Conservation (phyloP, 352 stramenopile species). For the Phytophthora gonapodyides region DNA sequence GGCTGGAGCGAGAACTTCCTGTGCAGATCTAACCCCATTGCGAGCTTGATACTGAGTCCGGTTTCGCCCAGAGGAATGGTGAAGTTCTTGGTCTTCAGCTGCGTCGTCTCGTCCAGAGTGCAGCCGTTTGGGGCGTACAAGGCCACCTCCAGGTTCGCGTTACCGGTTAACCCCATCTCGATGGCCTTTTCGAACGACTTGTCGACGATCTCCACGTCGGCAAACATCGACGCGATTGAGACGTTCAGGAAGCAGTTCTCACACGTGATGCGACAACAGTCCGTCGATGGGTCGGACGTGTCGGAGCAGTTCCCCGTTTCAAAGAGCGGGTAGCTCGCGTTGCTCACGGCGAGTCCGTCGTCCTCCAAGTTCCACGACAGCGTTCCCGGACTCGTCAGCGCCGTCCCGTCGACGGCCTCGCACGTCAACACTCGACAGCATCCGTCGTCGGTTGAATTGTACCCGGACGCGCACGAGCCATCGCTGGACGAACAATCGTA, state of each 20-base stretch:
- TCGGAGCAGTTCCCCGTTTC: conserved; percentile 30
- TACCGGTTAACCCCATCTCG: conserved; percentile 25
- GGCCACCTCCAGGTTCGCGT: conserved; percentile 28
- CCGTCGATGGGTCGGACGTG: conserved; percentile 12
- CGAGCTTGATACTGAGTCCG: conserved; percentile 26
- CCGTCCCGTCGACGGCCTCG: conserved; percentile 4
- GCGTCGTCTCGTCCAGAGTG: conserved; percentile 26
- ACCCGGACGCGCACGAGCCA: conserved; percentile 17
- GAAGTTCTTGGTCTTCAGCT: conserved; percentile 31
- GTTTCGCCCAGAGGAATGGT: conserved; percentile 24
- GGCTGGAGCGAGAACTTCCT: conserved; percentile 30
- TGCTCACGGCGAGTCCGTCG: conserved; percentile 19
- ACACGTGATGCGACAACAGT: conserved; percentile 33
- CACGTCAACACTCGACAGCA: conserved; percentile 28
- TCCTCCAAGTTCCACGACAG: conserved; percentile 32
- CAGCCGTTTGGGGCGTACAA: conserved; percentile 33
- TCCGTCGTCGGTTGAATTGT: conserved; percentile 24
- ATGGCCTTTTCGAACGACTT: conserved; percentile 22
- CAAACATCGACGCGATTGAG: conserved; percentile 29
- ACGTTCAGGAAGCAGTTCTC: conserved; percentile 37
- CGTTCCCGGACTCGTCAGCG: background rate
- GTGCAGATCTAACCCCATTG: conserved; percentile 25
- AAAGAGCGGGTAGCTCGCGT: conserved; percentile 27
- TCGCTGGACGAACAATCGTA: conserved; percentile 25
- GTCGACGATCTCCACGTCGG: conserved; percentile 19